Conservation (phyloP, 2,329 filamentous ascomycete species). For the Chaetomiaceae sp. region DNA sequence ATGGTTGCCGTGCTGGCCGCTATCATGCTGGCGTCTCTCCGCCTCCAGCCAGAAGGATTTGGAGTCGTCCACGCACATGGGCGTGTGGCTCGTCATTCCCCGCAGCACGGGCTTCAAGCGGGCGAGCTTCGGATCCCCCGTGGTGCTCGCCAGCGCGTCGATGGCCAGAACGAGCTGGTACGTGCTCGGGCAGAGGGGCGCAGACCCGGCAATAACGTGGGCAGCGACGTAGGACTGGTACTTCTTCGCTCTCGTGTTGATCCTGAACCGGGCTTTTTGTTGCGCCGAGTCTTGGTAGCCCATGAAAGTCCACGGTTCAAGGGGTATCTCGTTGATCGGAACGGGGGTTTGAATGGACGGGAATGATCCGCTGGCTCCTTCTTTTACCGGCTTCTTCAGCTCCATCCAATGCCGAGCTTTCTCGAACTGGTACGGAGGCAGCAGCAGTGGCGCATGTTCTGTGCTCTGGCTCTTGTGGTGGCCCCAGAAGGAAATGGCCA, state of each 20-base stretch:
- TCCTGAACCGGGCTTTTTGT: constrained; percentile 36
- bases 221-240: constrained; percentile 32
- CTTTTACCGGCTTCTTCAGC: constrained; percentile 11
- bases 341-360: too few species aligned
- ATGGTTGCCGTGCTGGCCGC: too few species aligned
- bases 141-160: constrained; percentile 29
- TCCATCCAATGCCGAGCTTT: constrained; percentile 31
- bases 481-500: constrained; percentile 33
- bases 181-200: constrained; percentile 34
- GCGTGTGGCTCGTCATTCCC: constrained; percentile 28
- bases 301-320: not conserved
- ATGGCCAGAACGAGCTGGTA: constrained; percentile 31
- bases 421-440: constrained; percentile 39
- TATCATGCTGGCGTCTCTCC: not conserved
- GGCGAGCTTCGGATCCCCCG: constrained; percentile 23
- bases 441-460: constrained; percentile 20
- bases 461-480: constrained; percentile 27
- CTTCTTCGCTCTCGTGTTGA: constrained; percentile 33
- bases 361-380: too few species aligned
- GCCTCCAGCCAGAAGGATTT: constrained; percentile 26
- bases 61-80: constrained; percentile 29
- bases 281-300: too few species aligned
- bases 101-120: constrained; percentile 26
- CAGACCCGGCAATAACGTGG: constrained; percentile 36
- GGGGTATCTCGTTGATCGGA: constrained; percentile 15